Conservation (phyloP, 371 early-diverging fungal genomes). For the Circinella minor region DNA sequence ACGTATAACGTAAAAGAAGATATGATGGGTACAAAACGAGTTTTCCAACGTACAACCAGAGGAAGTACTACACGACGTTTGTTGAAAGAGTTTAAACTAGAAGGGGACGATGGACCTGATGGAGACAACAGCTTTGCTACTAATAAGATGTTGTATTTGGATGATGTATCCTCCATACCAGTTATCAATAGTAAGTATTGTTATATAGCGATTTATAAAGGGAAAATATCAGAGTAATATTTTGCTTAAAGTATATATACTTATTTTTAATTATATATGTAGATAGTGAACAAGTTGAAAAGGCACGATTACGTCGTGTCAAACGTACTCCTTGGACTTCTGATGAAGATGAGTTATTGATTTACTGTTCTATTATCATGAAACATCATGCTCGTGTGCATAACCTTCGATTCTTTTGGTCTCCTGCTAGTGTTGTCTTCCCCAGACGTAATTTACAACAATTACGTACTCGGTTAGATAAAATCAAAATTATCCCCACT, state of each 20-base stretch:
- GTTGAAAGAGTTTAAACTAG: background rate
- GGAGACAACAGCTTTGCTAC: background rate
- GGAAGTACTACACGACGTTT: constrained; percentile 1
- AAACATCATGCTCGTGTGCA: constrained; percentile 13
- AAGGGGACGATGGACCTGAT: background rate
- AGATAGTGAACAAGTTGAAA: constrained; percentile 1
- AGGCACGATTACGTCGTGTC: background rate
- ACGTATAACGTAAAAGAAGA: background rate
- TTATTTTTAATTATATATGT: background rate
- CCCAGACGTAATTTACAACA: constrained; percentile 25
- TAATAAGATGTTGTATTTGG: background rate
- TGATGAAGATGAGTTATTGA: constrained; percentile 56
- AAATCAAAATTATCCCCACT: constrained; percentile 27
- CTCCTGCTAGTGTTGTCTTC: constrained; percentile 24
- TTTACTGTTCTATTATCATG: constrained; percentile 44
- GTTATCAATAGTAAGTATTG: background rate
- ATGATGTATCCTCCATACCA: background rate
- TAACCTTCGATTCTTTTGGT: constrained; percentile 44
- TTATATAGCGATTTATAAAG: no score
- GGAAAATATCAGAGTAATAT: no score
- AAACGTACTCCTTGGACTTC: constrained; percentile 34
- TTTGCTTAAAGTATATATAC: no score
- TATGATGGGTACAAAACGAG: constrained; percentile 5
- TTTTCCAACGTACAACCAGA: constrained; percentile 11
- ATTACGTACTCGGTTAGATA: constrained; percentile 44